phyloP scores from a whole-genome alignment of 805 yeast species.

The Lipomyces starkeyi region DNA sequence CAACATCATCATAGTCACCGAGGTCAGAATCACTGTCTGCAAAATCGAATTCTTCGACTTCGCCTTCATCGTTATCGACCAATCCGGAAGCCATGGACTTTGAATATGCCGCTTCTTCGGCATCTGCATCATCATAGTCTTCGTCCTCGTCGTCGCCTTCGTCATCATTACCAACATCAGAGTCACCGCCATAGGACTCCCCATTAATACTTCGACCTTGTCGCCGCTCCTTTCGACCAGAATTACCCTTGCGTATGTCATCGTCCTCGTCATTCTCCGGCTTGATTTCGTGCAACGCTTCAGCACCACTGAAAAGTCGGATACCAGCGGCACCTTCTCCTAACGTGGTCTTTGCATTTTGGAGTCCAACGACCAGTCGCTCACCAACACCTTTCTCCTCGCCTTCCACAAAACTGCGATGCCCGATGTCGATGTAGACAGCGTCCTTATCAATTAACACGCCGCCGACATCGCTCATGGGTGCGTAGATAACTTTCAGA shows the following conservation, averaged over 20 bases:
- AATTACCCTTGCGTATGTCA: slow-evolving; percentile 49
- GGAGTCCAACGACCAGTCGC: slow-evolving; percentile 79
- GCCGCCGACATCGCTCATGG: slow-evolving; percentile 99
- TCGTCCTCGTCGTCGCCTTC: slow-evolving; percentile 46
- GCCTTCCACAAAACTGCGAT: slow-evolving; percentile 55
- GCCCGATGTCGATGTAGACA: slow-evolving; percentile 85
- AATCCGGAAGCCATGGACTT: not conserved
- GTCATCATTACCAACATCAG: slow-evolving; percentile 45
- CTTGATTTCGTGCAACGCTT: slow-evolving; percentile 49
- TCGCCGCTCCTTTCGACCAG: slow-evolving; percentile 43
- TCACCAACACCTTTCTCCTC: slow-evolving; percentile 85
- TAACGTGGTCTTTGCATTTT: slow-evolving; percentile 66
- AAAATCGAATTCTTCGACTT: slow-evolving; percentile 55
- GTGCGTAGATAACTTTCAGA: slow-evolving; percentile 94
- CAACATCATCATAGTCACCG: slow-evolving; percentile 51
- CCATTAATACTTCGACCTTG: slow-evolving; percentile 21
- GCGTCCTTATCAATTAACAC: slow-evolving; percentile 96
- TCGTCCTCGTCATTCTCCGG: slow-evolving; percentile 51
- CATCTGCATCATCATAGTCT: slow-evolving; percentile 29
- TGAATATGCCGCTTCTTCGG: slow-evolving; percentile 23
- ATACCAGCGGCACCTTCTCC: slow-evolving; percentile 70
- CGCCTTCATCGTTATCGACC: slow-evolving; percentile 40
- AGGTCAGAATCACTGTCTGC: slow-evolving; percentile 52
- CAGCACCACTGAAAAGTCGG: slow-evolving; percentile 69
- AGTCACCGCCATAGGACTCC: slow-evolving; percentile 36